Base-by-base conservation (phyloP, 2,329 filamentous ascomycete genomes). In the Ophiostoma sp. region DNA sequence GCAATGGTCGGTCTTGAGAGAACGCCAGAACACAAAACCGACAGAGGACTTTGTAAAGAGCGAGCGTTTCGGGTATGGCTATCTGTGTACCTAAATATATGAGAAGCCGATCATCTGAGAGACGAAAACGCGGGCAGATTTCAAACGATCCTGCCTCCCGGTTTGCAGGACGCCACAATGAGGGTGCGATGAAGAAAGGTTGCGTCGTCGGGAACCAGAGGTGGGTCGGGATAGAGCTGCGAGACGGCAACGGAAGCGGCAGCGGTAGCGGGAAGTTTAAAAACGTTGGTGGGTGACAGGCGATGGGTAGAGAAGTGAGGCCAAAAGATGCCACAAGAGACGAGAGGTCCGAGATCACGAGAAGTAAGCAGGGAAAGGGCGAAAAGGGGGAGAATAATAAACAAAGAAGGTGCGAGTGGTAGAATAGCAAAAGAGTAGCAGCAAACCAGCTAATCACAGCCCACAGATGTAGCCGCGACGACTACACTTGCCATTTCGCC, bases 191-290 rank as follows among this genome's bases (percentile, higher is more conserved):
- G 62, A 35, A 65, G 36, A 35, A 41, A n/a, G n/a, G 41, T 65
- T 15, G 62, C 35, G 62, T 41, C 62, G 60, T 64, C 62, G 62
- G 62, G 62, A 39, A 35, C 62, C 62, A 65, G 62, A 33, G 57
- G 62, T 39, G 60, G 17, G 33, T 31, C 33, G 60, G 60, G 60
- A 62, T 35, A 36, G 20, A 35, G 31, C 20, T 64, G 60, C 60
- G 31, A 62, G 27, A 20, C 57, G 31, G 31, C 31, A 27, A 13
- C 57, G 60, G 60, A 7, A 31, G 20, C 33, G 60, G 17, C 36
- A 11, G 5, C 57, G 31, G 57, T 15, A 27, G 31, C 57, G 60
- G 60, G 31, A 36, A 31, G 11, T 13, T 35, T n/a, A 64, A 64
- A 23, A 35, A n/a, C 60, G 31, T 35, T 64, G 17, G 57, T 20